Conservation (phyloP, 2,329 filamentous ascomycete genomes). For the Beauveria sp. region DNA sequence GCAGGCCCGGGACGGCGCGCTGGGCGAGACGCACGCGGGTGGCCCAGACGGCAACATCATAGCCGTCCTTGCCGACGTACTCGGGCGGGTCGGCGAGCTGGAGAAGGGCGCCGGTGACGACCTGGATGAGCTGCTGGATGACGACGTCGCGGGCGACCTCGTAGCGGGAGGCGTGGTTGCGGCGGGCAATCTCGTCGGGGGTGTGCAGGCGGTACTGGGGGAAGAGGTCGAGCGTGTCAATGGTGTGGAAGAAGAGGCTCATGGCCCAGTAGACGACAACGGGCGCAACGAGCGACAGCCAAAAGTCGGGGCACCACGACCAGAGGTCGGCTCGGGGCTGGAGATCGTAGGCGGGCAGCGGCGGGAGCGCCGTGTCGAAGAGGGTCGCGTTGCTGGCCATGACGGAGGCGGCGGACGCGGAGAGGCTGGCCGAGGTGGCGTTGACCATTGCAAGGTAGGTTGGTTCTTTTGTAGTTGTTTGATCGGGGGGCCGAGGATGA, state of each 20-base stretch:
- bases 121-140: conserved; percentile 86
- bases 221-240: conserved; percentile 80
- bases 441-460: conserved; percentile 29
- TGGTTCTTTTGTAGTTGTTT: background rate
- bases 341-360: conserved; percentile 75
- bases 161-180: conserved; percentile 78
- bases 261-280: conserved; percentile 82
- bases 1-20: conserved; percentile 62
- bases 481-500: too few species aligned
- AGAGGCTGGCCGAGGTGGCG: conserved; percentile 22
- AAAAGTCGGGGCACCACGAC: conserved; percentile 72
- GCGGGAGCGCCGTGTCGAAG: conserved; percentile 58
- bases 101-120: conserved; percentile 59
- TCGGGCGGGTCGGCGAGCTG: conserved; percentile 66
- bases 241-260: conserved; percentile 77
- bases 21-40: conserved; percentile 73
- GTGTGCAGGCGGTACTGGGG: conserved; percentile 92
- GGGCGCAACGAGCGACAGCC: conserved; percentile 67
- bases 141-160: conserved; percentile 88
- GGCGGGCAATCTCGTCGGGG: conserved; percentile 78
- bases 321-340: conserved; percentile 63
- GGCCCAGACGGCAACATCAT: conserved; percentile 87
- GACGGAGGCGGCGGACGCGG: conserved; percentile 21
- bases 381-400: conserved; percentile 49
- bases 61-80: conserved; percentile 68